phyloP scores from a whole-genome alignment of 2,329 filamentous ascomycete genomes.

The Penicillium sp. region DNA sequence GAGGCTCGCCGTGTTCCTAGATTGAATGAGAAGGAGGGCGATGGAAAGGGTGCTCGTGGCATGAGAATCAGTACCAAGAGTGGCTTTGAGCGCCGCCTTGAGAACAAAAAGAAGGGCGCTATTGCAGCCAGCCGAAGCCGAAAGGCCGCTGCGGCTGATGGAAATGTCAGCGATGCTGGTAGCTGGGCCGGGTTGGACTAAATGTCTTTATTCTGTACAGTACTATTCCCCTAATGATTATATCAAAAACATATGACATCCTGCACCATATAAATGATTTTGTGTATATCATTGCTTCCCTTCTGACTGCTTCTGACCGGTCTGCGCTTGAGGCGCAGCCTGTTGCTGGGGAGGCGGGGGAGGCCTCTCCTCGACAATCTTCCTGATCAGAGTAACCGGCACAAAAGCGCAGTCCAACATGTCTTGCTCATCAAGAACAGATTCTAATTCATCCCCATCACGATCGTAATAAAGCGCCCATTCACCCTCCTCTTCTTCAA shows the following conservation, averaged over 20 bases:
- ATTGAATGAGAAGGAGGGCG: slow-evolving; percentile 46
- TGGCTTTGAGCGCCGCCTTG: slow-evolving; percentile 50
- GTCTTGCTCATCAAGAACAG: slow-evolving; percentile 29
- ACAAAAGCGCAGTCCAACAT: slow-evolving; percentile 32
- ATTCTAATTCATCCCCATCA: slow-evolving; percentile 41
- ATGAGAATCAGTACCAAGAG: slow-evolving; percentile 71
- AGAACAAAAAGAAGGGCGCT: slow-evolving; percentile 50
- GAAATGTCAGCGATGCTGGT: slow-evolving; percentile 33
- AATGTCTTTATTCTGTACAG: slow-evolving; percentile 22
- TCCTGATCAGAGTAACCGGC: slow-evolving; percentile 30
- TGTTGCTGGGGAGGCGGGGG: slow-evolving; percentile 13
- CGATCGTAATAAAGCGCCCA: slow-evolving; percentile 51
- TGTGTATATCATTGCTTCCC: background rate
- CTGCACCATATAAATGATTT: background rate
- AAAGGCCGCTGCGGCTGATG: slow-evolving; percentile 28
- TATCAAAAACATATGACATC: slow-evolving; percentile 16
- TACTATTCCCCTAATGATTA: slow-evolving; percentile 12
- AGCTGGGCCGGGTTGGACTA: slow-evolving; percentile 45
- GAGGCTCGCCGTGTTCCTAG: slow-evolving; percentile 62
- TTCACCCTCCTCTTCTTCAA: slow-evolving; percentile 43
- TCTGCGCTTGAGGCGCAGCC: slow-evolving; percentile 1
- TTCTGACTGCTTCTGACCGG: background rate
- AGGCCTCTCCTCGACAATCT: slow-evolving; percentile 22
- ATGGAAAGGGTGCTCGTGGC: slow-evolving; percentile 40
- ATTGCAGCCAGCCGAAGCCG: slow-evolving; percentile 43